A percentile compares a stretch with the other conserved stretches of the same genome.
phyloP scores from a whole-genome alignment of 768 basidiomycete genomes.

The Leccinum longicurvipes region DNA sequence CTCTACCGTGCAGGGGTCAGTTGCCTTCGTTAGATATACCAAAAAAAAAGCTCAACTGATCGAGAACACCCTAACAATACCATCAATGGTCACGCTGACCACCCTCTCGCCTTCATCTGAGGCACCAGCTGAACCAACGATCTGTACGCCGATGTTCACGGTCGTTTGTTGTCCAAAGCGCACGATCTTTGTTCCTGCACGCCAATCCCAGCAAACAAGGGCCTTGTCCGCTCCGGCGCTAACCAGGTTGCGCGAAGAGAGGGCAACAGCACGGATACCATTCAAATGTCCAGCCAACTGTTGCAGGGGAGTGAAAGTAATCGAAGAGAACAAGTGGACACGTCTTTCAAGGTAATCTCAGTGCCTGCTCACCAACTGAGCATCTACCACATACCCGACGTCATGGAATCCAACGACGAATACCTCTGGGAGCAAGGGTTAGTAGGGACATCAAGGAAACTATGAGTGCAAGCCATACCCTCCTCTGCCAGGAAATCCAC shows the following conservation, averaged over 20 bases:
- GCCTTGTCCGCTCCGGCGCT: constrained; percentile 75
- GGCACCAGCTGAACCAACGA: constrained; percentile 50
- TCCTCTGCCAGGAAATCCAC: constrained; percentile 83
- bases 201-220: constrained; percentile 88
- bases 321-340: constrained; percentile 83
- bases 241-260: constrained; percentile 81
- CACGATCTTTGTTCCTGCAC: constrained; percentile 83
- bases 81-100: constrained; percentile 90
- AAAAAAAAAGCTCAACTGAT: constrained; percentile 57
- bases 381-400: constrained; percentile 60
- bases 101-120: constrained; percentile 70
- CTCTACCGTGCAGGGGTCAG: constrained; percentile 29
- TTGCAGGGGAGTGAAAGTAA: constrained; percentile 80
- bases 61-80: constrained; percentile 85
- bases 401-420: constrained; percentile 93
- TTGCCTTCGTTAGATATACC: not conserved
- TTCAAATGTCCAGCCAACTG: constrained; percentile 85
- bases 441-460: not conserved
- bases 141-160: constrained; percentile 85
- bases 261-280: constrained; percentile 84
- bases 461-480: constrained; percentile 40
- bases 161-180: constrained; percentile 93
- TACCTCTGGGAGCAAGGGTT: constrained; percentile 51
- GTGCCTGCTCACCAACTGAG: not conserved
- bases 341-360: constrained; percentile 44